Evolutionary conservation across 169 alveolate species (phyloP).

Genomic region (Cryptosporidium baileyi): DNA sequence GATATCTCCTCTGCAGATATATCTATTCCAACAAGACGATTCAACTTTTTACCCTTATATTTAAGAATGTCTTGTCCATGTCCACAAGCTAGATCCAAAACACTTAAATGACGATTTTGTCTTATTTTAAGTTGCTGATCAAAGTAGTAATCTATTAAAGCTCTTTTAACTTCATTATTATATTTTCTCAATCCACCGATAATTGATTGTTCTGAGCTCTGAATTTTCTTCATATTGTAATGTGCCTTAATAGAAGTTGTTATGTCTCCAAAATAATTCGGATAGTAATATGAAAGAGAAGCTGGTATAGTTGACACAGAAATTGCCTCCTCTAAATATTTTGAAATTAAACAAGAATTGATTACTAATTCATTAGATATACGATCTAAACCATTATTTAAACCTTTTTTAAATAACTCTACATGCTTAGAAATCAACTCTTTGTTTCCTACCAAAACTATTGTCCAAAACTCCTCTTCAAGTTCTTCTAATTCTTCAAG

Average conservation of each 20-base stretch:
- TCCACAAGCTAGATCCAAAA: conserved; percentile 89
- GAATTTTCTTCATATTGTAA: conserved; percentile 82
- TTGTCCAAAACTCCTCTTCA: conserved; percentile 46
- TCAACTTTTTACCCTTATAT: conserved; percentile 81
- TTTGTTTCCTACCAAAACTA: not conserved
- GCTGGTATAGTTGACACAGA: not conserved
- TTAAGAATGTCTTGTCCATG: conserved; percentile 88
- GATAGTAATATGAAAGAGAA: conserved; percentile 73
- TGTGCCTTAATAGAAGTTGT: conserved; percentile 81
- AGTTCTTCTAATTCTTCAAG: conserved; percentile 20
- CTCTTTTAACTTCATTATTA: conserved; percentile 83
- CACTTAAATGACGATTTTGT: conserved; percentile 72
- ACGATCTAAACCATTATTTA: conserved; percentile 46
- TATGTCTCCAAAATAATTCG: conserved; percentile 83
- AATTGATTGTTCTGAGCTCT: conserved; percentile 80
- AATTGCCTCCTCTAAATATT: conserved; percentile 37
- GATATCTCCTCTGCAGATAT: conserved; percentile 83
- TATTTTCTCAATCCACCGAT: conserved; percentile 80
- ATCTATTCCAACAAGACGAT: conserved; percentile 85
- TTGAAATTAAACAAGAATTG: conserved; percentile 39
- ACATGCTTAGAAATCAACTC: conserved; percentile 35
- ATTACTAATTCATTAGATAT: conserved; percentile 19
- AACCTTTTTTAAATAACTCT: conserved; percentile 32
- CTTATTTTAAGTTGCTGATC: conserved; percentile 21
- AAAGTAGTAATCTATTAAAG: conserved; percentile 76